Evolutionary conservation across 441 rosid species (phyloP), one percentile per base, ranked within the genome.

Genomic region (Dalechampia spathulata): DNA sequence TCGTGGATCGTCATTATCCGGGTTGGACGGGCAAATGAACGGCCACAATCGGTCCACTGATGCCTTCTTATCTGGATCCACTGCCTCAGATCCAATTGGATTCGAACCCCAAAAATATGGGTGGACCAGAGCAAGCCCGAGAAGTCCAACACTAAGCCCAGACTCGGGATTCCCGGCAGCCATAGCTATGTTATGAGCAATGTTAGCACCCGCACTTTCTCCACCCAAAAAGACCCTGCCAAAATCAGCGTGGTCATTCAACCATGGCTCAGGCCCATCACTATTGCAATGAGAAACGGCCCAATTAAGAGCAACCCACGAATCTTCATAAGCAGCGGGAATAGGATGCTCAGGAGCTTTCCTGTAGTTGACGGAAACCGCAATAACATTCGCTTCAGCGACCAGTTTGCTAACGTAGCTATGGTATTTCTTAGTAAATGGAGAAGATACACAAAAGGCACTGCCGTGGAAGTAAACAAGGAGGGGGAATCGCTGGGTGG

Each of bases 381-480:
- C 77, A n/a, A 75, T 46, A 17, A 70, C 65, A 5, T 63, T 66
- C 15, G 83, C 81, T 49, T 62, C 66, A 5, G 79, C 62, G 5
- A 67, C 81, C 3, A 82, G 43, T 19, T 63, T 43, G 15, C 26
- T 37, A 0, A 57, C 0, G 62, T 38, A 66, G 52, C 26, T 44
- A 28, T 70, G 72, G 64, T 65, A 69, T 10, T 43, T 55, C 9
- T 45, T 1, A 23, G 28, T 38, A 68, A 63, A 65, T 0, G 81
- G 64, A 0, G 81, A 62, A 1, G 70, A 53, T 52, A 65, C 6
- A 62, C 68, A 62, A 60, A 75, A 82, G 16, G 53, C 80, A 3
- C 84, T 82, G 32, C 82, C 84, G 49, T 74, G 80, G 69, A 78
- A 72, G 67, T 66, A 75, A 49, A 78, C 61, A 41, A 78, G 70